These are phyloP conservation scores for Ceratocystis huliohia DNA, from an alignment of 2,329 filamentous ascomycete genomes.

Conservation along the genomic window DNA sequence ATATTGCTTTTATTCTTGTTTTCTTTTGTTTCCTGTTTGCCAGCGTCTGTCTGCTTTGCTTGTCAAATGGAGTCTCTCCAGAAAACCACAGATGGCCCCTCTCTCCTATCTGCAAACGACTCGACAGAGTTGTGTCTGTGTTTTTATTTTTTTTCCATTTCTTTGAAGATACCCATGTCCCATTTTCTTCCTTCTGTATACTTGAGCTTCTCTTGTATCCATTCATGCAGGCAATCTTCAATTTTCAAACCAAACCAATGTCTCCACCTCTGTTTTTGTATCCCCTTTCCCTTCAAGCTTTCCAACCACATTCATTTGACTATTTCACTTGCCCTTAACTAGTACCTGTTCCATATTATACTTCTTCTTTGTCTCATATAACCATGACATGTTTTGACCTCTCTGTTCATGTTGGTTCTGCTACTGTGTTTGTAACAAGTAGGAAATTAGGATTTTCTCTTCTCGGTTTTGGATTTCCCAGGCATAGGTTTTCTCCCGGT, in stretches of 20 bases:
- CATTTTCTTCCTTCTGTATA: background rate
- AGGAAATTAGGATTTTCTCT: too few species aligned
- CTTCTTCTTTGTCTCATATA: background rate
- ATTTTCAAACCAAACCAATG: background rate
- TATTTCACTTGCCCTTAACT: background rate
- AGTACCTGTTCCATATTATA: slow-evolving; percentile 9
- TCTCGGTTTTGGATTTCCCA: too few species aligned
- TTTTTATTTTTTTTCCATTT: slow-evolving; percentile 8
- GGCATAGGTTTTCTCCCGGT: background rate
- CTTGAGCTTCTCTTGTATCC: background rate
- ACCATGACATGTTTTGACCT: background rate
- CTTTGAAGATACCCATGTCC: slow-evolving; percentile 8
- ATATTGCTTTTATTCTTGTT: slow-evolving; percentile 9
- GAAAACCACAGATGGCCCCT: background rate
- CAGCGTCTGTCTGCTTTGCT: slow-evolving; percentile 6
- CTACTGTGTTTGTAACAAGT: background rate
- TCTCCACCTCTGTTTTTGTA: background rate
- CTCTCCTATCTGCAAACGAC: background rate
- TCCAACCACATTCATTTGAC: slow-evolving; percentile 4
- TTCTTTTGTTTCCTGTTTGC: background rate
- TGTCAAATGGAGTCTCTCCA: background rate
- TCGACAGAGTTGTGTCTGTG: background rate
- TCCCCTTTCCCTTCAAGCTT: background rate
- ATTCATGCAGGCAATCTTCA: background rate
- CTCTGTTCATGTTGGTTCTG: background rate